These are phyloP conservation scores for Parascedosporium putredinis DNA, from an alignment of 2,329 filamentous ascomycete species.

Conservation along the genomic window DNA sequence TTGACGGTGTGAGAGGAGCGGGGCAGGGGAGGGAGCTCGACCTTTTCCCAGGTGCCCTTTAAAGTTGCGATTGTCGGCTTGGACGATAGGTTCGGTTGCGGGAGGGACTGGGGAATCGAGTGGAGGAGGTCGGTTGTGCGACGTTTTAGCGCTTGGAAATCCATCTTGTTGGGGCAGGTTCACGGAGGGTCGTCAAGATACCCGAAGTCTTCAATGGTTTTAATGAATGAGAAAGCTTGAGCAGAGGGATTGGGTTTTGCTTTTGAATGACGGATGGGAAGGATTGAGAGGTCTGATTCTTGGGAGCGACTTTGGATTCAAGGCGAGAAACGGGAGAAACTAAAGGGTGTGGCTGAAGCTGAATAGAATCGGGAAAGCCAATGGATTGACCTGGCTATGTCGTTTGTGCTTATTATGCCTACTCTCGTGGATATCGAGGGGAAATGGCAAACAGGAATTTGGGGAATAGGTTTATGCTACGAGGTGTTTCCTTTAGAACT, in stretches of 20 bases:
- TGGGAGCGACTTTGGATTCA: no score
- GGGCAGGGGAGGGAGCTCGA: conserved; percentile 44
- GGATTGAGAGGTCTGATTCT: no score
- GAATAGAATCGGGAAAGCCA: not conserved
- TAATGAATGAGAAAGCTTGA: no score
- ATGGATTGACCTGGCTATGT: not conserved
- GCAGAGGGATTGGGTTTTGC: no score
- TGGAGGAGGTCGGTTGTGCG: conserved; percentile 43
- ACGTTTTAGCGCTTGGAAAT: conserved; percentile 41
- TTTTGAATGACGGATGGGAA: no score
- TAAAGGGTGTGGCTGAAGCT: conserved; percentile 6
- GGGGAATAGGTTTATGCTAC: no score
- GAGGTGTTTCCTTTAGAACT: no score
- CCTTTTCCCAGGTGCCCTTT: conserved; percentile 51
- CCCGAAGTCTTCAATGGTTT: no score
- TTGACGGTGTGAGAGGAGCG: conserved; percentile 67
- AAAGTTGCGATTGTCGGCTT: conserved; percentile 22
- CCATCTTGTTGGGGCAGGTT: conserved; percentile 42
- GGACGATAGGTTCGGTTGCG: conserved; percentile 12
- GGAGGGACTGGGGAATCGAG: conserved; percentile 36
- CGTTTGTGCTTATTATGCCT: conserved; percentile 1
- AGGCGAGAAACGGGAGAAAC: conserved; percentile 1
- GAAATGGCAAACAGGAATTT: no score
- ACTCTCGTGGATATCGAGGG: no score
- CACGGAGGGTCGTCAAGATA: no score